Percentiles rank a stretch among this genome's conserved stretches.
Conservation (phyloP, 108 stramenopile species). For the Nannochloropsis oceanica region DNA sequence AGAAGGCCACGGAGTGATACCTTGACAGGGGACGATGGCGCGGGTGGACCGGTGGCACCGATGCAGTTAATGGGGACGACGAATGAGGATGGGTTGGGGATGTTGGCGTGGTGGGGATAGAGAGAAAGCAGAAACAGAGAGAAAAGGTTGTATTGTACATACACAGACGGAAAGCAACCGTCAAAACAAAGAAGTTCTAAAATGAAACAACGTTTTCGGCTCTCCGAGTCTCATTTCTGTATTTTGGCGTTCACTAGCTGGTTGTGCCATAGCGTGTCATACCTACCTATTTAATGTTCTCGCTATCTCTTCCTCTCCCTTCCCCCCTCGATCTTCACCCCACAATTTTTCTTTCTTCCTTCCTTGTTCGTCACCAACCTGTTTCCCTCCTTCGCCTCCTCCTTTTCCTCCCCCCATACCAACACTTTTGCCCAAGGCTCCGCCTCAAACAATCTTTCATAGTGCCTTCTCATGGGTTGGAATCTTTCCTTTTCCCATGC, state of each 20-base stretch:
- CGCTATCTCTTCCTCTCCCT: not conserved
- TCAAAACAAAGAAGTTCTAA: too few species aligned
- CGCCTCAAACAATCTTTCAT: not conserved
- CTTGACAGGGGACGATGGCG: not conserved
- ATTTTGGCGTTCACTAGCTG: too few species aligned
- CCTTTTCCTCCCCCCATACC: not conserved
- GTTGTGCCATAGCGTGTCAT: too few species aligned
- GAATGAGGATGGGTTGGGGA: constrained; percentile 10
- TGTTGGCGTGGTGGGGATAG: constrained; percentile 10
- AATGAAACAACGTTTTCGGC: too few species aligned
- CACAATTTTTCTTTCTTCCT: not conserved
- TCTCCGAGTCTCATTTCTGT: too few species aligned
- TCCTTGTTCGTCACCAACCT: not conserved
- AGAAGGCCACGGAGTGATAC: not conserved
- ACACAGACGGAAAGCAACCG: too few species aligned
- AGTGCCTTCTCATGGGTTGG: not conserved
- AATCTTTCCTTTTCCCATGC: not conserved
- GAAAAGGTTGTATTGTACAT: not conserved
- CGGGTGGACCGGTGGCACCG: not conserved
- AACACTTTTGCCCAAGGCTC: not conserved
- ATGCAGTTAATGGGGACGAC: constrained; percentile 4
- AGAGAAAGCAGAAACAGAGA: not conserved
- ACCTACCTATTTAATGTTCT: too few species aligned
- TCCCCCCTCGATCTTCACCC: not conserved
- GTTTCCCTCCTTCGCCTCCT: not conserved